Conservation (phyloP, 2,329 filamentous ascomycete species). For the Madurella fahalii region DNA sequence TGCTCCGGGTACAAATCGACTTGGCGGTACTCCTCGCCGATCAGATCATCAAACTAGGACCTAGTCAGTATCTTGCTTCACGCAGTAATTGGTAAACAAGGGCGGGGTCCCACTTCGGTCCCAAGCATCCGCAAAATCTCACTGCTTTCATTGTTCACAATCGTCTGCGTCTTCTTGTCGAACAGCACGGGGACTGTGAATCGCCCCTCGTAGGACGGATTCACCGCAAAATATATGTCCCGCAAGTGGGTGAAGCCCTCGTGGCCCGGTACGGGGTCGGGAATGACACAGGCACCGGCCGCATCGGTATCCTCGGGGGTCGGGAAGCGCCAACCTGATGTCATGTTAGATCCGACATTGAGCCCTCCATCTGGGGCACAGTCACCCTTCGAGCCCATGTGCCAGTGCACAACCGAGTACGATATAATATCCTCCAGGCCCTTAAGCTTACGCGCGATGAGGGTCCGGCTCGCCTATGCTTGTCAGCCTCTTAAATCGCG, state of each 20-base stretch:
- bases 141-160: slow-evolving; percentile 88
- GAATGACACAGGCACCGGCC: slow-evolving; percentile 59
- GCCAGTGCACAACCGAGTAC: slow-evolving; percentile 86
- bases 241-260: slow-evolving; percentile 66
- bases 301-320: slow-evolving; percentile 54
- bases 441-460: slow-evolving; percentile 88
- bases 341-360: neutral
- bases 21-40: slow-evolving; percentile 55
- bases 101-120: slow-evolving; percentile 51
- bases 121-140: slow-evolving; percentile 93
- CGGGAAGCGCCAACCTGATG: slow-evolving; percentile 75
- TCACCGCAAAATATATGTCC: slow-evolving; percentile 73
- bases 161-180: slow-evolving; percentile 68
- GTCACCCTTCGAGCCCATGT: slow-evolving; percentile 61
- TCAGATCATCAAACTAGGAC: slow-evolving; percentile 63
- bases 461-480: slow-evolving; percentile 64
- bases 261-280: slow-evolving; percentile 66
- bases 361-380: slow-evolving; percentile 5
- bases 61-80: neutral
- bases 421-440: slow-evolving; percentile 81
- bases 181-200: slow-evolving; percentile 88
- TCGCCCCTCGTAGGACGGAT: slow-evolving; percentile 68
- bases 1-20: slow-evolving; percentile 65
- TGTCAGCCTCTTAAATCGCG: neutral
- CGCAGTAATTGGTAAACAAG: neutral